Evolutionary conservation across 331 rosid genomes (phyloP), one percentile per base, ranked within the genome.

Genomic region (Malus hybrid): DNA sequence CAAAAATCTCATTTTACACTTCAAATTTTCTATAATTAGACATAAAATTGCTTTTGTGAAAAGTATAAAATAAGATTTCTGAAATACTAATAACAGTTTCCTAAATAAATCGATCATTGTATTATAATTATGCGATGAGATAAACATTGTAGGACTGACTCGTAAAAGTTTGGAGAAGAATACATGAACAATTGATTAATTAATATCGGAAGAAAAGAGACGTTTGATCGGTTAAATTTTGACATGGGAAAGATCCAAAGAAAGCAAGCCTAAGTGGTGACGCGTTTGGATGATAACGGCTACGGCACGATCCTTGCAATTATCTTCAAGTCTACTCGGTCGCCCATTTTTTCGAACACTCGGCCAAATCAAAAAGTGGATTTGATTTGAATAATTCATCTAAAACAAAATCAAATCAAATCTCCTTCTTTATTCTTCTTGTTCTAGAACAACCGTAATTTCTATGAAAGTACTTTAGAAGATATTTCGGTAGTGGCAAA

Each of bases 31-130:
- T 10, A 42, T 42, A 42, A 10, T 42, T 42, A 42, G 13, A 10
- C 1, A 42, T 0, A 39, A 9, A 42, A 3, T 42, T 42, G 0
- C 13, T 42, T 42, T 42, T 10, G 0, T 42, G 13, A 10, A 10
- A 0, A 42, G 0, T 42, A 0, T 42, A 42, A 42, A 42, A 1
- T 42, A 0, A 42, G 0, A 42, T 42, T 42, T 10, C 0, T 10
- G 1, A 0, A 42, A 0, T 10, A 1, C 1, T 0, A 39, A 39
- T 9, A 39, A 39, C 46, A 39, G 1, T 39, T 39, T 2, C 13
- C 13, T 39, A 39, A 39, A 39, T 10, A 39, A 39, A 39, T 10
- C 4, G 3, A 39, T 39, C 46, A 39, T 39, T 39, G 0, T 9
- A 39, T 39, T 39, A 39, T 10, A 3, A 39, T 39, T 4, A 39